Evolutionary conservation across 2,329 filamentous ascomycete species (phyloP), one percentile per base, ranked within the genome.

Genomic region (Fusarium verrucosum): DNA sequence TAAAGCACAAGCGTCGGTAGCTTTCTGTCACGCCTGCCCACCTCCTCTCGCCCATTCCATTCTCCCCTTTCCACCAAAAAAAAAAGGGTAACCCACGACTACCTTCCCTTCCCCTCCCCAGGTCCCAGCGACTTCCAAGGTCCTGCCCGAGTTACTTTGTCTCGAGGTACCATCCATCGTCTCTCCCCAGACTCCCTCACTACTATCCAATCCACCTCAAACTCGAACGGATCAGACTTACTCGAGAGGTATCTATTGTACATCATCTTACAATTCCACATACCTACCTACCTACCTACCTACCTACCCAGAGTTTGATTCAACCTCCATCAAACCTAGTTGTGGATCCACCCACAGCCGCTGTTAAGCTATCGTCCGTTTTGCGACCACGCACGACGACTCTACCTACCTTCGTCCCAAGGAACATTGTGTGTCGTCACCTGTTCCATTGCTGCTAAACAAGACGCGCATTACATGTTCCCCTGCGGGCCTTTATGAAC

Each of bases 121-220:
- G 63, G 69, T 70, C 69, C 72, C 68, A 70, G 68, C 68, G 66
- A 70, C 68, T 71, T 70, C 55, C 68, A 66, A 74, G 70, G 69
- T 73, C 62, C 66, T 72, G 62, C 55, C 68, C 66, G 72, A 79
- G 76, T 76, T 79, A 80, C 78, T 77, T 80, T 72, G 66, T 69
- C 68, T 70, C 57, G 69, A 80, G 72, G 78, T 80, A 80, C 78
- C 74, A 42, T 69, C 62, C 65, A 57, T 68, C 70, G 65, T 65
- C 63, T 59, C 60, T 66, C 62, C 58, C 64, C 64, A 68, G 69
- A 58, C 58, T 60, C 63, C 52, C 65, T 55, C 60, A 45, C 59
- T 23, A 16, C n/a, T n/a, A 40, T 40, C 25, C 62, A 66, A 57
- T 64, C 61, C 62, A 64, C 59, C 62, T 62, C 60, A 63, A 52